These are phyloP conservation scores for Beauveria varroae DNA, from an alignment of 2,329 filamentous ascomycete genomes.

Conservation along the genomic window DNA sequence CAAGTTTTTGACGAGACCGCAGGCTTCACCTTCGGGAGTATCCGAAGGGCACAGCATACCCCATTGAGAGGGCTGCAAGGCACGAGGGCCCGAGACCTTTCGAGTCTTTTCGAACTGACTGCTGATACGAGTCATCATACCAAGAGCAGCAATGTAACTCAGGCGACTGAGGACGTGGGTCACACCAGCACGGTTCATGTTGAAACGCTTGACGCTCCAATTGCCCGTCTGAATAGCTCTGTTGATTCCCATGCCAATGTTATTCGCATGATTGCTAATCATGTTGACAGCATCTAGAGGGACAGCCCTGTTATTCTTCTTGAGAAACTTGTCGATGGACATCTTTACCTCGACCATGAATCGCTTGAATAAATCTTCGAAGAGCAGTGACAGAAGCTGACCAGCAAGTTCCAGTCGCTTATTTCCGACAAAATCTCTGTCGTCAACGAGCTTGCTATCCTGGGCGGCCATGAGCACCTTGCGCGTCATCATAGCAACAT, in stretches of 20 bases:
- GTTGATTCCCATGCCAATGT: conserved; percentile 89
- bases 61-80: conserved; percentile 93
- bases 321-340: conserved; percentile 90
- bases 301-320: conserved; percentile 84
- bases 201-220: conserved; percentile 96
- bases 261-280: conserved; percentile 75
- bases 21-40: conserved; percentile 97
- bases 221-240: conserved; percentile 95
- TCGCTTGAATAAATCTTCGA: conserved; percentile 96
- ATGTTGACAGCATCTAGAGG: conserved; percentile 82
- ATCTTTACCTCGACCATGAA: conserved; percentile 85
- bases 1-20: conserved; percentile 95
- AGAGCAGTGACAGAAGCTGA: conserved; percentile 85
- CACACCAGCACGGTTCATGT: conserved; percentile 95
- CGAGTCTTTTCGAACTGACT: conserved; percentile 98
- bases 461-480: conserved; percentile 90
- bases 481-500: conserved; percentile 96
- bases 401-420: conserved; percentile 93
- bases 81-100: conserved; percentile 92
- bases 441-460: conserved; percentile 83
- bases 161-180: conserved; percentile 92
- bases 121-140: conserved; percentile 99
- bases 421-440: conserved; percentile 96
- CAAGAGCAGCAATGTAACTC: conserved; percentile 92
- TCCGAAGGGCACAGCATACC: conserved; percentile 97